phyloP scores from a whole-genome alignment of 352 stramenopile species.

The Phytophthora sansomeana region DNA sequence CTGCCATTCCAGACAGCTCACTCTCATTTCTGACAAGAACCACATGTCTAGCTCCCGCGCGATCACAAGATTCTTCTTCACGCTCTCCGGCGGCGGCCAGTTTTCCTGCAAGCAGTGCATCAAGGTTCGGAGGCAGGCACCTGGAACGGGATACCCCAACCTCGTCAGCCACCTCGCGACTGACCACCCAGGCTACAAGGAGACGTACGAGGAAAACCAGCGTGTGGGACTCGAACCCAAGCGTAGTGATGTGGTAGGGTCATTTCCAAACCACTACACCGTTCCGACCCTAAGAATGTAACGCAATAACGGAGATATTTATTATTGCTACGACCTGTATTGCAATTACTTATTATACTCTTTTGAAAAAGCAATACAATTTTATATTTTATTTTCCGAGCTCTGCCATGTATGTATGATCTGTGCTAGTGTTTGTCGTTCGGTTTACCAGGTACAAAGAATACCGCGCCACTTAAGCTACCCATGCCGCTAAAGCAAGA shows the following conservation, averaged over 20 bases:
- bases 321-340: slow-evolving; percentile 2
- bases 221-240: slow-evolving; percentile 6
- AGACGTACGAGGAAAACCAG: slow-evolving; percentile 6
- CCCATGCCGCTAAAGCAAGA: no score
- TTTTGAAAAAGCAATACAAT: neutral
- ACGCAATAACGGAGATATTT: slow-evolving; percentile 4
- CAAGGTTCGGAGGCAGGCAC: neutral
- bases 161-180: slow-evolving; percentile 11
- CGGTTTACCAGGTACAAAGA: no score
- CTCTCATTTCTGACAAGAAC: neutral
- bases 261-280: slow-evolving; percentile 9
- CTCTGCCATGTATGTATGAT: neutral
- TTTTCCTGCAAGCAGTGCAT: slow-evolving; percentile 13
- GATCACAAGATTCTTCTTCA: slow-evolving; percentile 12
- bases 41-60: neutral
- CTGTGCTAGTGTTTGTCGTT: no score
- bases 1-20: neutral
- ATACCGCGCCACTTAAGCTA: no score
- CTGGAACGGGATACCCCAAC: slow-evolving; percentile 7
- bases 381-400: slow-evolving; percentile 7
- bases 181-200: neutral
- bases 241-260: slow-evolving; percentile 13
- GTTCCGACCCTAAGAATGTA: slow-evolving; percentile 5
- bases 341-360: neutral
- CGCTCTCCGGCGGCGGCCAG: neutral